Conservation (phyloP, 2,329 filamentous ascomycete species). For the Orbilia oligospora region DNA sequence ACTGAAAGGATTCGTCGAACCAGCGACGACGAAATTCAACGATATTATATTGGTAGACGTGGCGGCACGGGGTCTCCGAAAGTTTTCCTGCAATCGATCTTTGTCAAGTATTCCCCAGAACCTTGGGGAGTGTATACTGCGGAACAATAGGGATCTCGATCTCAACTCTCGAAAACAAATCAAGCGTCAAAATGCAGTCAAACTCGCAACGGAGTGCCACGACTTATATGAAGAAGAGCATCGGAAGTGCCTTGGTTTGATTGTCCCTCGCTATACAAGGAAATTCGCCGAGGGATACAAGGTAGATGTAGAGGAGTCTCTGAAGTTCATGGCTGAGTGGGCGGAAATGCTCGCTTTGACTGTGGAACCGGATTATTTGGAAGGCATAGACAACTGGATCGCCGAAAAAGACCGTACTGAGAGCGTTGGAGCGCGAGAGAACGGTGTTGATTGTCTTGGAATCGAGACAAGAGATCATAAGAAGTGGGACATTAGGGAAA, state of each 20-base stretch:
- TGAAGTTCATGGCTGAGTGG: conserved; percentile 6
- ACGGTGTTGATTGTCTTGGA: no score
- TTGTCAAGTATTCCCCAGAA: not conserved
- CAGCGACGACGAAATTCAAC: not conserved
- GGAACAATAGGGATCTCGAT: not conserved
- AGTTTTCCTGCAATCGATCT: conserved; percentile 1
- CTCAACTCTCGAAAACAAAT: not conserved
- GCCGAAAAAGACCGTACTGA: not conserved
- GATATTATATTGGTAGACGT: not conserved
- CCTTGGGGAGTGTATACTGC: not conserved
- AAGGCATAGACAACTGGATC: not conserved
- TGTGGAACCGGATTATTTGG: not conserved
- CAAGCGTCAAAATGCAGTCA: not conserved
- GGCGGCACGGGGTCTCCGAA: not conserved
- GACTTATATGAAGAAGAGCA: not conserved
- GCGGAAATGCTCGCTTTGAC: not conserved
- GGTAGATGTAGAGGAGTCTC: not conserved
- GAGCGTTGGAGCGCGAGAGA: not conserved
- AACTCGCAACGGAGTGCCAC: not conserved
- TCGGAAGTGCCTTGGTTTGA: not conserved
- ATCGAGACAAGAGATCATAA: no score
- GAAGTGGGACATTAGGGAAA: not conserved
- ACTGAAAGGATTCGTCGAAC: not conserved
- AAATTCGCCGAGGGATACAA: not conserved
- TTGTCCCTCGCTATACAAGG: not conserved